Evolutionary conservation across 148 eudicot species (phyloP).

Genomic region (Persicaria tinctoria): DNA sequence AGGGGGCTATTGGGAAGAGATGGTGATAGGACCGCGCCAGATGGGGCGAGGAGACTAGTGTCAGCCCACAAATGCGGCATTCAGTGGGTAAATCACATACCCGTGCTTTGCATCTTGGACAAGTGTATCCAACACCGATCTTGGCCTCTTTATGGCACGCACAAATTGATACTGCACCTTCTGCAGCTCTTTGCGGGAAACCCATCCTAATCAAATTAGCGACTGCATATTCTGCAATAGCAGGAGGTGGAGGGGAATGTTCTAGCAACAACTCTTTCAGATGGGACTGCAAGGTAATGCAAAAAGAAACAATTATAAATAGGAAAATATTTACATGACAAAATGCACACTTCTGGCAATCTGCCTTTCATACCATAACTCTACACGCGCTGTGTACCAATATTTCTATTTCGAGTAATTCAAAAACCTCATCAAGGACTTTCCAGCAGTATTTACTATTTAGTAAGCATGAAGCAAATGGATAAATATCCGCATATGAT

Average conservation of each 20-base stretch:
- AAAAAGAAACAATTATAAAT: not conserved
- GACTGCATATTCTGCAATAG: constrained; percentile 89
- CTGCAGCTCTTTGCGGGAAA: constrained; percentile 92
- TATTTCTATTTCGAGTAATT: not conserved
- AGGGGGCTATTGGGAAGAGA: constrained; percentile 82
- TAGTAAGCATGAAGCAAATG: no score
- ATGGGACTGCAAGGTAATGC: constrained; percentile 48
- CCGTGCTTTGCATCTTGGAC: constrained; percentile 96
- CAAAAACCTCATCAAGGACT: not conserved
- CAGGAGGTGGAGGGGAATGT: constrained; percentile 98
- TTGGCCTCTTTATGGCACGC: constrained; percentile 94
- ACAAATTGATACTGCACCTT: constrained; percentile 83
- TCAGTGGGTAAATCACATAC: constrained; percentile 90
- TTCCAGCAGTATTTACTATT: not conserved
- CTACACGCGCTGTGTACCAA: no score
- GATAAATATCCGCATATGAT: no score
- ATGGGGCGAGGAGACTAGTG: constrained; percentile 98
- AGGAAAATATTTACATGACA: not conserved
- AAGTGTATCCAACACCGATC: constrained; percentile 89
- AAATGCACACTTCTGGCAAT: not conserved
- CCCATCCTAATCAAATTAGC: constrained; percentile 96
- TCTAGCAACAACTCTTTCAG: constrained; percentile 83
- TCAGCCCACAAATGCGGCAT: constrained; percentile 88
- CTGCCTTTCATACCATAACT: not conserved
- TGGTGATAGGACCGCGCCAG: constrained; percentile 94